Evolutionary conservation across 2,329 filamentous ascomycete genomes (phyloP).

Genomic region (Trichoderma breve): DNA sequence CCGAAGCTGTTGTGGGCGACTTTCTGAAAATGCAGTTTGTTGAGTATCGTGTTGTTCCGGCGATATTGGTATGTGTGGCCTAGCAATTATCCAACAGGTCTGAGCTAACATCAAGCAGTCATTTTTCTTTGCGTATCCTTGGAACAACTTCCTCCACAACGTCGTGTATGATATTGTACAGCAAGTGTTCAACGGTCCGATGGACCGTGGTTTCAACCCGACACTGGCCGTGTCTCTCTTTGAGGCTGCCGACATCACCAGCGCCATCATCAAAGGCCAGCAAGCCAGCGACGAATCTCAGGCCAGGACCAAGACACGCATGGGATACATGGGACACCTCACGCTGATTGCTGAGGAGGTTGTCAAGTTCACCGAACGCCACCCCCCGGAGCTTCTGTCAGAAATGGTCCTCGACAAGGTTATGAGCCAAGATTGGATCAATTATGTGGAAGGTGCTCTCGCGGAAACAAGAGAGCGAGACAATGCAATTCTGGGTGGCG

Average conservation of each 20-base stretch:
- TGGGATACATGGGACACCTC: slow-evolving; percentile 98
- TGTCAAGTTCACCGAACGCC: slow-evolving; percentile 94
- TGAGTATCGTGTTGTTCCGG: slow-evolving; percentile 88
- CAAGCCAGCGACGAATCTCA: slow-evolving; percentile 83
- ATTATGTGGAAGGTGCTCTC: slow-evolving; percentile 89
- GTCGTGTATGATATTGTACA: slow-evolving; percentile 99
- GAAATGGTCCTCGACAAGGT: slow-evolving; percentile 83
- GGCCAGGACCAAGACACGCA: slow-evolving; percentile 76
- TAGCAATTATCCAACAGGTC: not conserved
- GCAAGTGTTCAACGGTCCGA: slow-evolving; percentile 97
- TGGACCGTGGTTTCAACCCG: slow-evolving; percentile 93
- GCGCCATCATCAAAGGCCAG: slow-evolving; percentile 89
- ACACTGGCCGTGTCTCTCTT: slow-evolving; percentile 89
- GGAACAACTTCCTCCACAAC: slow-evolving; percentile 99
- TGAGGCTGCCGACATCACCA: slow-evolving; percentile 83
- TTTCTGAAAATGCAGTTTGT: slow-evolving; percentile 96
- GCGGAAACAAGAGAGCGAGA: slow-evolving; percentile 93
- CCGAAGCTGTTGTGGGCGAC: slow-evolving; percentile 82
- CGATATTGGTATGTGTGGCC: slow-evolving; percentile 71
- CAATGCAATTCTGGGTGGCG: slow-evolving; percentile 95
- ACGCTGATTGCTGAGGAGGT: slow-evolving; percentile 98
- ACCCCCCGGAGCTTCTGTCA: slow-evolving; percentile 83
- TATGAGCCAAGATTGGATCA: slow-evolving; percentile 85
- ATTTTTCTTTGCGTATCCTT: slow-evolving; percentile 97
- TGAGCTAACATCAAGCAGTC: slow-evolving; percentile 52